Percentiles rank a stretch among this genome's conserved stretches.
phyloP scores from a whole-genome alignment of 306 rosid species.

The Ormosia semicastrata region DNA sequence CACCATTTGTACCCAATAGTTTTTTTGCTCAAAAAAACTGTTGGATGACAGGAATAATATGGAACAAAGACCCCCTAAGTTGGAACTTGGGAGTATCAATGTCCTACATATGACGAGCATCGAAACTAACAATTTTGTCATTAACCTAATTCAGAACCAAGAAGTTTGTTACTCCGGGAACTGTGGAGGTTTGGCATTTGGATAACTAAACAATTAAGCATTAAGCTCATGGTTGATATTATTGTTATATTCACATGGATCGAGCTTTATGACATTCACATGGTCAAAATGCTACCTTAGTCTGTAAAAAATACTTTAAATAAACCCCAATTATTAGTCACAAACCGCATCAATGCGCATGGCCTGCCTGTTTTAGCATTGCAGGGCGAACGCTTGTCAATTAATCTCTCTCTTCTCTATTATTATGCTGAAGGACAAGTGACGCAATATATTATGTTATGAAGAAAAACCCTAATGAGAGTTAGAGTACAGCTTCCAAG shows the following conservation, averaged over 20 bases:
- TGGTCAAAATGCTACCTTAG: constrained; percentile 9
- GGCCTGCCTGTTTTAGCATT: constrained; percentile 13
- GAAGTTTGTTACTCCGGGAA: not conserved
- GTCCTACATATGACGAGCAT: too few species aligned
- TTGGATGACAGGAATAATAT: too few species aligned
- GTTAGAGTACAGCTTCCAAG: not conserved
- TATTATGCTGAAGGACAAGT: not conserved
- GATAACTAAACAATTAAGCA: not conserved
- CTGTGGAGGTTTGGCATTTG: constrained; percentile 19
- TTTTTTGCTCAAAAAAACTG: too few species aligned
- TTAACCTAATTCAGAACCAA: too few species aligned
- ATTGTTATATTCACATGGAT: not conserved
- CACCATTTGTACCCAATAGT: too few species aligned
- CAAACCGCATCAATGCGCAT: constrained; percentile 29
- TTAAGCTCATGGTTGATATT: not conserved
- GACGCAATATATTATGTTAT: not conserved
- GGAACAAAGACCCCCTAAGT: too few species aligned
- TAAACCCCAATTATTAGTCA: constrained; percentile 9
- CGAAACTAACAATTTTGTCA: too few species aligned
- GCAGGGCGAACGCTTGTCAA: not conserved
- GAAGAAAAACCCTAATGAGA: not conserved
- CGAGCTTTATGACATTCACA: not conserved
- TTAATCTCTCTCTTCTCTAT: not conserved
- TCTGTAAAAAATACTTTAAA: not conserved
- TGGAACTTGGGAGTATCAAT: too few species aligned